A percentile compares a stretch with the other conserved stretches of the same genome.
phyloP scores from a whole-genome alignment of 106 monocot species.

The Allium sativum region DNA sequence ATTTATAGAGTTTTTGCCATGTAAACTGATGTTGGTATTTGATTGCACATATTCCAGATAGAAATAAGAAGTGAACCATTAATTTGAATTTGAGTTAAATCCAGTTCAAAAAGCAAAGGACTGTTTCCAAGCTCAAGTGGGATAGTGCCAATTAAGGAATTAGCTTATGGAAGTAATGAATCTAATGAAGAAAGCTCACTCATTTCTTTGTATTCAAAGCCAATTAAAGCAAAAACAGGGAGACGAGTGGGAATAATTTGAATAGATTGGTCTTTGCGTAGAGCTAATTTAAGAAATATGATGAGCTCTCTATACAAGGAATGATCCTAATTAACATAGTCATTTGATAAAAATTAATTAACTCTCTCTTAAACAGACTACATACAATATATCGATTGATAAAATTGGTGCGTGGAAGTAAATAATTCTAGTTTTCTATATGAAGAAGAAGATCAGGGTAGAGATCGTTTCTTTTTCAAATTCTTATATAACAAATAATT shows the following conservation, averaged over 20 bases:
- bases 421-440: no score
- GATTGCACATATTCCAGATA: slow-evolving; percentile 73
- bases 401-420: no score
- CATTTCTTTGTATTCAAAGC: slow-evolving; percentile 38
- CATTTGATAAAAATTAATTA: no score
- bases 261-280: slow-evolving; percentile 15
- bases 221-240: slow-evolving; percentile 53
- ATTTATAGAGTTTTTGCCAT: slow-evolving; percentile 42
- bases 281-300: no score
- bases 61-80: slow-evolving; percentile 49
- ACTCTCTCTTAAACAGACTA: no score
- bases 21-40: slow-evolving; percentile 39
- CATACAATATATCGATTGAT: no score
- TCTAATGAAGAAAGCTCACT: slow-evolving; percentile 43
- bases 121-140: slow-evolving; percentile 80
- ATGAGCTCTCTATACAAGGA: no score
- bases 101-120: slow-evolving; percentile 46
- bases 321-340: no score
- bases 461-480: no score
- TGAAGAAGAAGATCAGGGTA: no score
- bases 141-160: slow-evolving; percentile 46
- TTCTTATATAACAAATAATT: no score
- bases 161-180: slow-evolving; percentile 44
- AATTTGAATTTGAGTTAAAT: slow-evolving; percentile 41
- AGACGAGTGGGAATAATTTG: slow-evolving; percentile 57